These are phyloP conservation scores for Oenanthe sinensis DNA, from an alignment of 129 eudicot species.

Conservation along the genomic window DNA sequence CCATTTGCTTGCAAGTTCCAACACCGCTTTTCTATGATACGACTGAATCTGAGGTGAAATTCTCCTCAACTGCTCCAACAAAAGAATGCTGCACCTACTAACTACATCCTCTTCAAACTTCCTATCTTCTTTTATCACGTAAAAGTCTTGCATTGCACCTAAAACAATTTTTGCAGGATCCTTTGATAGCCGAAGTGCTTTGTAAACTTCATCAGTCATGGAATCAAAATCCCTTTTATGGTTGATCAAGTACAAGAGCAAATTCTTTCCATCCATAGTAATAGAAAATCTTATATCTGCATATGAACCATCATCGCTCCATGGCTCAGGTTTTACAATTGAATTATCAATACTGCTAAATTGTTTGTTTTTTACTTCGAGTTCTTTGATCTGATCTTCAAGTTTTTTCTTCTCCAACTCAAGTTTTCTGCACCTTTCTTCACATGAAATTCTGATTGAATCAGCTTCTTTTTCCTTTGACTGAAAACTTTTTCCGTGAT, in stretches of 20 bases:
- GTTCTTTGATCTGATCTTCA: constrained; percentile 8
- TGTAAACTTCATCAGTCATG: constrained; percentile 16
- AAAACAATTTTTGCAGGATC: constrained; percentile 37
- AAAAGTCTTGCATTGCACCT: constrained; percentile 30
- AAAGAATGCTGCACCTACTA: constrained; percentile 13
- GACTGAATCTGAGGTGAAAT: constrained; percentile 12
- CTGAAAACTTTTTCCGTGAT: not conserved
- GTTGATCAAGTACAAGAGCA: constrained; percentile 15
- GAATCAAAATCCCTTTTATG: constrained; percentile 18
- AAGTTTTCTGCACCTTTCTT: not conserved
- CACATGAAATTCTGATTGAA: not conserved
- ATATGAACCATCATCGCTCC: not conserved
- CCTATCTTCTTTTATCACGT: not conserved
- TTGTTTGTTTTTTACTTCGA: constrained; percentile 8
- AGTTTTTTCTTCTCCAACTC: constrained; percentile 8
- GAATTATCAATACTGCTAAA: not conserved
- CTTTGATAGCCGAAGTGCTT: constrained; percentile 22
- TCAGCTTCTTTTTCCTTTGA: constrained; percentile 15
- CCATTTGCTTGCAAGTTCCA: constrained; percentile 16
- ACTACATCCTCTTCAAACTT: not conserved
- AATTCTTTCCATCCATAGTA: constrained; percentile 18
- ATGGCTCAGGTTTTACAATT: constrained; percentile 5
- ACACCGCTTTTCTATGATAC: constrained; percentile 9
- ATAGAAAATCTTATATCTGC: constrained; percentile 1
- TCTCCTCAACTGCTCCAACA: constrained; percentile 20